These are phyloP conservation scores for Corymbia maculata DNA, from an alignment of 345 rosid species.

Conservation along the genomic window DNA sequence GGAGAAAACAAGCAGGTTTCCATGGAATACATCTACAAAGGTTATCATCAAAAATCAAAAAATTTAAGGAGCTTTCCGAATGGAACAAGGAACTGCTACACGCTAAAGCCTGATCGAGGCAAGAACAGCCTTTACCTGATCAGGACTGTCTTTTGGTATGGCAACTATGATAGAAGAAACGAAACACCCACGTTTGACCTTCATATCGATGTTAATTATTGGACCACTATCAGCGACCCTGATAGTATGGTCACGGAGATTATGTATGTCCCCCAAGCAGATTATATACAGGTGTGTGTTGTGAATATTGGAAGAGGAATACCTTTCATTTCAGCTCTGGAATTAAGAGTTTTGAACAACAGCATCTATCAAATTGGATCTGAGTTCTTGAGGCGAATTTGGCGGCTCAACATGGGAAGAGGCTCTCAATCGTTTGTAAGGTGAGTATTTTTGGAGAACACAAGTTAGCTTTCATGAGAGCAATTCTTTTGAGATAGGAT, in stretches of 20 bases:
- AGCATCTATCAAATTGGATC: background rate
- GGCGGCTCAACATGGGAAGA: background rate
- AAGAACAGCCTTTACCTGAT: background rate
- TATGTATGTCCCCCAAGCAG: background rate
- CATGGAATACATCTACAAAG: rapidly evolving
- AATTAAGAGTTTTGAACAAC: conserved; percentile 1
- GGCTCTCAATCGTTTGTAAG: rapidly evolving
- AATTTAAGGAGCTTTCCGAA: conserved; percentile 1
- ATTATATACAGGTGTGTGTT: conserved; percentile 2
- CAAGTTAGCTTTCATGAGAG: background rate
- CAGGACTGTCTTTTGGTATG: conserved; percentile 2
- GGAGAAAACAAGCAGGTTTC: background rate
- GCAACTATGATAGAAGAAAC: conserved; percentile 2
- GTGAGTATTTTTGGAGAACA: background rate
- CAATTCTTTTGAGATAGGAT: background rate
- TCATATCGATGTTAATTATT: conserved; percentile 2
- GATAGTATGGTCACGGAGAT: background rate
- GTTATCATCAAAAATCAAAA: background rate
- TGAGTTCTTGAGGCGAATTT: rapidly evolving
- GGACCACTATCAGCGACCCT: background rate
- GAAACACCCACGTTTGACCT: background rate
- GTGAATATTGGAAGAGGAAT: conserved; percentile 5
- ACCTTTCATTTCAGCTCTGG: conserved; percentile 14
- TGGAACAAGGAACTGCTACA: conserved; percentile 10
- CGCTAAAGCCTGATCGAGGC: background rate